A percentile compares a stretch with the other conserved stretches of the same genome.
Conservation (phyloP, 768 basidiomycete species). For the Lactifluus volemus region DNA sequence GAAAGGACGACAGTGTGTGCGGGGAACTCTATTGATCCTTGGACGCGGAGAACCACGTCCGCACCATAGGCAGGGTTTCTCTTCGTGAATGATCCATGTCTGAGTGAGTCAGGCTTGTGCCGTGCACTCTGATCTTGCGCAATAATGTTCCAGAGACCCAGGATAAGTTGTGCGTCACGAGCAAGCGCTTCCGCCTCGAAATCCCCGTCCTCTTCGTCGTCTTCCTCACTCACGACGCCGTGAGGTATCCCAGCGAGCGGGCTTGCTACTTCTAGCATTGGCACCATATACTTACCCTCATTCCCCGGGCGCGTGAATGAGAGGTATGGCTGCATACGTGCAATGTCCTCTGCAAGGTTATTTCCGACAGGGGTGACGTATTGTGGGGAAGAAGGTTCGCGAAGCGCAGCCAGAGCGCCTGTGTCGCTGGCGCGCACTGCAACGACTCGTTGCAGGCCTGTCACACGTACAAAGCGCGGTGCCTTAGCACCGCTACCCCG, state of each 20-base stretch:
- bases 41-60: constrained; percentile 48
- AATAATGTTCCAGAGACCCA: constrained; percentile 21
- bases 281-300: constrained; percentile 20
- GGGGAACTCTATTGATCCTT: constrained; percentile 37
- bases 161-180: constrained; percentile 29
- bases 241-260: background rate
- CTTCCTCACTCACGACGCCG: constrained; percentile 14
- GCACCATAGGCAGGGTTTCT: constrained; percentile 41
- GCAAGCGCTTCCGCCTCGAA: constrained; percentile 22
- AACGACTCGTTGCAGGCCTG: constrained; percentile 77
- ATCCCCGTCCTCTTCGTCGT: constrained; percentile 23
- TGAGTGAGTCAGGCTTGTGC: background rate
- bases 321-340: constrained; percentile 53
- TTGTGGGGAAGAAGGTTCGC: constrained; percentile 57
- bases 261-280: background rate
- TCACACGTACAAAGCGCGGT: constrained; percentile 73
- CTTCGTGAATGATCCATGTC: background rate
- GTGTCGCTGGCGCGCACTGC: constrained; percentile 75
- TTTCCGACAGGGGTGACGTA: constrained; percentile 49
- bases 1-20: constrained; percentile 62
- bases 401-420: constrained; percentile 82
- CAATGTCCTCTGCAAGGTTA: constrained; percentile 56
- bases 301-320: background rate
- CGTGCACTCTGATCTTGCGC: constrained; percentile 7
- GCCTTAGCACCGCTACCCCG: constrained; percentile 43